phyloP scores from a whole-genome alignment of 352 stramenopile species.

The Phytophthora melonis region DNA sequence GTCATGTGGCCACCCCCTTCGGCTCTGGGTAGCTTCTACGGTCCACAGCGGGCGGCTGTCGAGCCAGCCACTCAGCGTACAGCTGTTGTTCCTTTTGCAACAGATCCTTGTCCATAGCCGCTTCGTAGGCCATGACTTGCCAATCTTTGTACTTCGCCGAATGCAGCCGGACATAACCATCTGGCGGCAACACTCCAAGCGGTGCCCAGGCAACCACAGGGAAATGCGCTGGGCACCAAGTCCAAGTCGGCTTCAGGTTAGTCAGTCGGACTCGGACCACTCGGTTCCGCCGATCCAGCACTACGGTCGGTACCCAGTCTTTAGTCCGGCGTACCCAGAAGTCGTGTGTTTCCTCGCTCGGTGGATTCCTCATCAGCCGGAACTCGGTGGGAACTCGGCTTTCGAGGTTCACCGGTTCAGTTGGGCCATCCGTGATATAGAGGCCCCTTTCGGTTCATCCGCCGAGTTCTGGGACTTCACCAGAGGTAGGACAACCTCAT shows the following conservation, averaged over 20 bases:
- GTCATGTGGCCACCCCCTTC: neutral
- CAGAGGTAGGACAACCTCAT: constrained; percentile 3
- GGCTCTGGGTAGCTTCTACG: neutral
- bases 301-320: constrained; percentile 39
- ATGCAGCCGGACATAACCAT: neutral
- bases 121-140: neutral
- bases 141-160: neutral
- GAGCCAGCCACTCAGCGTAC: neutral
- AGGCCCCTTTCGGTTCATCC: neutral
- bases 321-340: neutral
- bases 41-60: neutral
- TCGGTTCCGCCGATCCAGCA: constrained; percentile 70
- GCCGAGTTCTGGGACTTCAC: too few relatives aligned
- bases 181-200: neutral
- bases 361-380: neutral
- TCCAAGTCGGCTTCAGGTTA: constrained; percentile 82
- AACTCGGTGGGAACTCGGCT: constrained; percentile 44
- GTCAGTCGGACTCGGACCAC: constrained; percentile 61
- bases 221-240: constrained; percentile 96
- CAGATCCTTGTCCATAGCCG: neutral
- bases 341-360: neutral
- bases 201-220: neutral
- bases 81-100: neutral
- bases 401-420: neutral
- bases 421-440: neutral